Percentiles rank a stretch among this genome's conserved stretches.
Conservation (phyloP, 2,329 filamentous ascomycete species). For the Leptographium radiaticola region DNA sequence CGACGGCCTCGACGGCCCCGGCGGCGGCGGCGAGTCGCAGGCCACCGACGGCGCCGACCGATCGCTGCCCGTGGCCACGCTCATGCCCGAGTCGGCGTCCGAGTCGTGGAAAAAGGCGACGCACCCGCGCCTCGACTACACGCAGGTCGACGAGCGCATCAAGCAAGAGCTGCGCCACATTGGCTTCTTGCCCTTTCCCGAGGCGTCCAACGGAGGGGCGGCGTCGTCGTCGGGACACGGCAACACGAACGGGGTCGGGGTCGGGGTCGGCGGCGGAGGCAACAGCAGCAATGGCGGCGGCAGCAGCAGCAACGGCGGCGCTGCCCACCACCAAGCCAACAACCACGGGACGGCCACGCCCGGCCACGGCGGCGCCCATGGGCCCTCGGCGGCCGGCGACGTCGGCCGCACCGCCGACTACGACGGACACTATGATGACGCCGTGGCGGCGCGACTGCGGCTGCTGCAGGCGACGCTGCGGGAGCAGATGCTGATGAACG, state of each 20-base stretch:
- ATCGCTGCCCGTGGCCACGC: constrained; percentile 54
- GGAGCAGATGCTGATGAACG: constrained; percentile 75
- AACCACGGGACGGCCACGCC: no score
- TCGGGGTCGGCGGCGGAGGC: not conserved
- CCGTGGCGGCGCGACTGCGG: constrained; percentile 80
- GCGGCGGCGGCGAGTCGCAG: constrained; percentile 22
- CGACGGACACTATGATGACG: constrained; percentile 83
- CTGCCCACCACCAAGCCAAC: no score
- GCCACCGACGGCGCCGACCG: constrained; percentile 32
- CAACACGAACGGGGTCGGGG: constrained; percentile 4
- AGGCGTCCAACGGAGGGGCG: constrained; percentile 9
- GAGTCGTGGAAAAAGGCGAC: constrained; percentile 69
- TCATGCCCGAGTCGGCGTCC: constrained; percentile 63
- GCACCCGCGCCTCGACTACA: constrained; percentile 67
- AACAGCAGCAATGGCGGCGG: not conserved
- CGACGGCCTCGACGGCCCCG: not conserved
- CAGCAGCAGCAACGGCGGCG: no score
- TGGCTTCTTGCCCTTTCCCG: constrained; percentile 56
- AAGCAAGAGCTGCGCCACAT: constrained; percentile 86
- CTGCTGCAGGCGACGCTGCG: constrained; percentile 72
- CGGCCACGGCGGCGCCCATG: not conserved
- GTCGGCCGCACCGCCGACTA: constrained; percentile 50
- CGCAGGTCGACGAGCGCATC: constrained; percentile 76
- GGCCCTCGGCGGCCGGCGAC: not conserved
- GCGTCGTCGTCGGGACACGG: constrained; percentile 12